Conservation (phyloP, 257 asterid species). For the Petrea volubilis region DNA sequence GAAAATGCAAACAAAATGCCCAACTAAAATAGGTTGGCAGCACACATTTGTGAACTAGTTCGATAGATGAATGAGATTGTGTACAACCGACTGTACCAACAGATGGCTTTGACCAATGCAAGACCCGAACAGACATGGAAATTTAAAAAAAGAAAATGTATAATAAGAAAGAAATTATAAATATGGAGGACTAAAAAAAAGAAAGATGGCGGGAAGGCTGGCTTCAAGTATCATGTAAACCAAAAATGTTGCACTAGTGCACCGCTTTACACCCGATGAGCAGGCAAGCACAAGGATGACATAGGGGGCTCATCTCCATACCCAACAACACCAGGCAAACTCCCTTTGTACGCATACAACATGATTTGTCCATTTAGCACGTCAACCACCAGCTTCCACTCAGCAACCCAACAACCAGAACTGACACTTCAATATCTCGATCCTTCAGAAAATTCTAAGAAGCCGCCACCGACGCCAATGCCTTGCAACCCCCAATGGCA, state of each 20-base stretch:
- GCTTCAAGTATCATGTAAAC: slow-evolving; percentile 17
- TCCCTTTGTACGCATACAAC: slow-evolving; percentile 11
- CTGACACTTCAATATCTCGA: slow-evolving; percentile 1
- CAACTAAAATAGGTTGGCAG: slow-evolving; percentile 19
- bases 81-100: slow-evolving; percentile 43
- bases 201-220: slow-evolving; percentile 20
- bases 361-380: slow-evolving; percentile 23
- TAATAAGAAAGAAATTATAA: slow-evolving; percentile 15
- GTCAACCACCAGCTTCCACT: slow-evolving; percentile 17
- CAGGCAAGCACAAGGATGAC: slow-evolving; percentile 34
- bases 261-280: slow-evolving; percentile 24
- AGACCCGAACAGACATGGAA: slow-evolving; percentile 36
- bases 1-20: slow-evolving; percentile 30
- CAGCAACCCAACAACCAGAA: slow-evolving; percentile 17
- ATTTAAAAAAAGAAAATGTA: slow-evolving; percentile 12
- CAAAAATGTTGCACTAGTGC: slow-evolving; percentile 25
- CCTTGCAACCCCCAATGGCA: background rate
- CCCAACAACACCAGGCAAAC: slow-evolving; percentile 21
- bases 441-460: background rate
- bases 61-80: slow-evolving; percentile 39
- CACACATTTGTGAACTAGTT: slow-evolving; percentile 29
- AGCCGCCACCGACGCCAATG: background rate
- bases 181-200: slow-evolving; percentile 12
- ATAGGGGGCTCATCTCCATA: slow-evolving; percentile 20
- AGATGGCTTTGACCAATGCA: slow-evolving; percentile 40